Conservation (phyloP, 768 basidiomycete species). For the Rhizopogon rudus region DNA sequence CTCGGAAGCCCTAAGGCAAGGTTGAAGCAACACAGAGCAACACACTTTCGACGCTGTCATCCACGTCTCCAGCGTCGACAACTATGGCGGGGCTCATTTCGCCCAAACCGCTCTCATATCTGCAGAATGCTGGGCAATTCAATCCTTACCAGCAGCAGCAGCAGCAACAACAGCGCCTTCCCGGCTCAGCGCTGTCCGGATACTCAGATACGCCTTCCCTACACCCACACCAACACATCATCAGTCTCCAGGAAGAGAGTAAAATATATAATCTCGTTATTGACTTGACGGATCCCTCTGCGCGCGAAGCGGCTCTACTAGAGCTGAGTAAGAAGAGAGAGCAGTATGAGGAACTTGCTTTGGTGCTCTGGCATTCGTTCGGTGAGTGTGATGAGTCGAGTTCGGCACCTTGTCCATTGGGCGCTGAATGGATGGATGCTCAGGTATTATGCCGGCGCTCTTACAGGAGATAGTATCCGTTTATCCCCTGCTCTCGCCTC, state of each 20-base stretch:
- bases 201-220: slow-evolving; percentile 67
- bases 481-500: slow-evolving; percentile 92
- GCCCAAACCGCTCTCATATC: slow-evolving; percentile 57
- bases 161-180: slow-evolving; percentile 16
- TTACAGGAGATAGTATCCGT: slow-evolving; percentile 98
- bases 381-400: slow-evolving; percentile 43
- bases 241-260: slow-evolving; percentile 54
- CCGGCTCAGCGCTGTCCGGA: slow-evolving; percentile 23
- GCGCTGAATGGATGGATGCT: neutral
- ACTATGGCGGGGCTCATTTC: slow-evolving; percentile 60
- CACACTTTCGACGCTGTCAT: neutral
- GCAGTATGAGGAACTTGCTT: slow-evolving; percentile 96
- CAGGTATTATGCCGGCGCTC: slow-evolving; percentile 96
- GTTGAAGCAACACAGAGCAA: too few relatives aligned
- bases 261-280: slow-evolving; percentile 92
- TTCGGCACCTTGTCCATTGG: neutral
- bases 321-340: slow-evolving; percentile 99
- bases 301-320: slow-evolving; percentile 86
- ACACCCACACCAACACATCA: slow-evolving; percentile 50
- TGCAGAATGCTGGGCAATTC: slow-evolving; percentile 58
- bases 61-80: neutral
- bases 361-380: slow-evolving; percentile 98
- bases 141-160: slow-evolving; percentile 55
- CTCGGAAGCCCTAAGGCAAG: too few relatives aligned
- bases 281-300: slow-evolving; percentile 74